Base-by-base conservation (phyloP, 768 basidiomycete species). In the Rhodosporidiobolus sp. region DNA sequence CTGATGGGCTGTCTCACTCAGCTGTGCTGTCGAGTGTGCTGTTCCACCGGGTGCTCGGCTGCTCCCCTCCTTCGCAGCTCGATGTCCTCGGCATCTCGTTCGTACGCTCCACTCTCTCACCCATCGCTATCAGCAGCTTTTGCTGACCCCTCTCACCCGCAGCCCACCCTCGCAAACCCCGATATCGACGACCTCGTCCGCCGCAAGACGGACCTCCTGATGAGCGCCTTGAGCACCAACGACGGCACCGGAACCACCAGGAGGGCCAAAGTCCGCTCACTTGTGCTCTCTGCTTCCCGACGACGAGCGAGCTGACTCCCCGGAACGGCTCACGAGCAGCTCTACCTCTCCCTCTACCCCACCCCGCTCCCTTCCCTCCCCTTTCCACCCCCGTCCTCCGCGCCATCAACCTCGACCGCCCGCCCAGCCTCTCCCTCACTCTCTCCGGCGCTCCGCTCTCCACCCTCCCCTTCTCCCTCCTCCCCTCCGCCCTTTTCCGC, bases 31-130 rank as follows among this genome's bases (percentile, higher is more conserved):
- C 55, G 7, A 67, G 68, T 1, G 63, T 74, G 58, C 32, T 67
- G 10, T 74, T 74, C 54, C 65, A 70, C 30, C 73, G 73, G 8
- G 62, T 65, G 2, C 17, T 54, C 43, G 73, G 73, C n/a, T 53
- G 52, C 32, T 14, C 52, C 7, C 14, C 17, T 7, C 69, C 73
- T 8, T 7, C 56, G 0, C 34, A 54, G 12, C 3, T 70, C 57
- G 63, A 70, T 0, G 66, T 67, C 28, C 45, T 45, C 24, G 58
- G 58, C 56, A 32, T 70, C 48, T 56, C 73, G 17, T 70, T 70
- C 38, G 73, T 74, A 14, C 24, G 73, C n/a, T 0, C 7, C 10
- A 14, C 8, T 26, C n/a, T 20, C 12, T 3, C 17, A 19, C 32
- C 3, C 38, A 43, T 38, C 22, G 0, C 20, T 24, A 38, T 34